Base-by-base conservation (phyloP, 2,329 filamentous ascomycete genomes). In the Leptographium galeiforme region DNA sequence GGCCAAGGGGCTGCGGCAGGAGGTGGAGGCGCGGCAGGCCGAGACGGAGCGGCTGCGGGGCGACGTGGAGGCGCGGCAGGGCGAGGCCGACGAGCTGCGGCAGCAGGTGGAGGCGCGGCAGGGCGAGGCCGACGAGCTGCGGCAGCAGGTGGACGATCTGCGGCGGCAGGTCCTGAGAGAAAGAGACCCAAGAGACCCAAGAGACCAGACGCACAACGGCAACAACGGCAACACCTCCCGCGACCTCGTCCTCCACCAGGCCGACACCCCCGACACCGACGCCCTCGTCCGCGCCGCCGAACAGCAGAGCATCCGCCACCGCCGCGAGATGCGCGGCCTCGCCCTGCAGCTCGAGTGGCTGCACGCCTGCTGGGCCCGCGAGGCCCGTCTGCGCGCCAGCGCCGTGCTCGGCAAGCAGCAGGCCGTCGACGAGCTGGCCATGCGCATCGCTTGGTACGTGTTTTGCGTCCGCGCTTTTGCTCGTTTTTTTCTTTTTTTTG, bases 281-380 rank as follows among this genome's bases (percentile, higher is more conserved):
- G 76, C 75, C n/a, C 72, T 79, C 16, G 75, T 80, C 56, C 74
- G 76, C 3, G 76, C 75, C 1, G 74, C 76, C 38, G 74, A 79
- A 60, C 73, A 77, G 50, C 81, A 84, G 47, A 82, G 89, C 62
- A 80, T 79, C 59, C 74, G 78, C 46, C 87, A 93, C 66, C 72
- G 76, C 61, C 83, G 82, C 66, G 87, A 94, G 69, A 72, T 96
- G 52, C 81, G 83, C 60, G 91, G 91, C 18, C 76, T 97, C 64
- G 79, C 81, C 52, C 86, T 93, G 70, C 90, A 97, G 69, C 91
- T 97, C 65, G 80, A 89, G 62, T 97, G 87, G 82, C 81, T 97
- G 66, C 82, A 89, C 62, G 87, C 88, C 2, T 81, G 85, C 51
- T 87, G 86, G 71, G 77, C 81, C 64, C 79, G 93, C 36, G 91